phyloP scores from a whole-genome alignment of 176 grass and related monocot genomes.

The Phoenix dactylifera region DNA sequence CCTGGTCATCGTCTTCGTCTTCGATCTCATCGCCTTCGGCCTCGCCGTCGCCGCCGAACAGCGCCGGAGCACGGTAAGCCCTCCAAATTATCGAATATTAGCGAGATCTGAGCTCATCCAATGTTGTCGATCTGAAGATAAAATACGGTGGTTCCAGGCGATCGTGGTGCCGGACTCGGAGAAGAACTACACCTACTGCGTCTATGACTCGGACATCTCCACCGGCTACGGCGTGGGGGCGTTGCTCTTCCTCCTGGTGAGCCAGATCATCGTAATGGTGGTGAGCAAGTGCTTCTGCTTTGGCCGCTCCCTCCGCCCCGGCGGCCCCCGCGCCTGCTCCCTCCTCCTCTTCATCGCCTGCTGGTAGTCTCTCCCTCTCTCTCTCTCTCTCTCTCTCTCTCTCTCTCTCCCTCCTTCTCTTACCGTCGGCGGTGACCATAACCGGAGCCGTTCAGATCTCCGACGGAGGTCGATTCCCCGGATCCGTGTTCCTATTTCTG shows the following conservation, averaged over 20 bases:
- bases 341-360: slow-evolving; percentile 65
- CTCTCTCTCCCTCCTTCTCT: background rate
- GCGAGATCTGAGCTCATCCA: background rate
- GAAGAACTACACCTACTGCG: slow-evolving; percentile 66
- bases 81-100: background rate
- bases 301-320: slow-evolving; percentile 63
- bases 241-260: slow-evolving; percentile 51
- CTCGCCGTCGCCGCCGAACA: slow-evolving; percentile 90
- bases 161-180: slow-evolving; percentile 42
- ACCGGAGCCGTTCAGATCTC: background rate
- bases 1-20: slow-evolving; percentile 46
- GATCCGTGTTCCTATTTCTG: too few species aligned
- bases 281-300: slow-evolving; percentile 85
- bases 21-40: slow-evolving; percentile 77
- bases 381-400: background rate
- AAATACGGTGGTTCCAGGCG: slow-evolving; percentile 24
- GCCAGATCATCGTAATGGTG: slow-evolving; percentile 52
- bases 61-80: slow-evolving; percentile 61
- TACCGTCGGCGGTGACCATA: slow-evolving; percentile 8
- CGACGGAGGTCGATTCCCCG: background rate
- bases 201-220: slow-evolving; percentile 79
- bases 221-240: slow-evolving; percentile 77
- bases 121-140: too few species aligned
- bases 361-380: slow-evolving; percentile 39
- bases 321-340: slow-evolving; percentile 61